Evolutionary conservation across 2,329 filamentous ascomycete genomes (phyloP), one percentile per base, ranked within the genome.

Genomic region (Paraconiothyrium brasiliense): DNA sequence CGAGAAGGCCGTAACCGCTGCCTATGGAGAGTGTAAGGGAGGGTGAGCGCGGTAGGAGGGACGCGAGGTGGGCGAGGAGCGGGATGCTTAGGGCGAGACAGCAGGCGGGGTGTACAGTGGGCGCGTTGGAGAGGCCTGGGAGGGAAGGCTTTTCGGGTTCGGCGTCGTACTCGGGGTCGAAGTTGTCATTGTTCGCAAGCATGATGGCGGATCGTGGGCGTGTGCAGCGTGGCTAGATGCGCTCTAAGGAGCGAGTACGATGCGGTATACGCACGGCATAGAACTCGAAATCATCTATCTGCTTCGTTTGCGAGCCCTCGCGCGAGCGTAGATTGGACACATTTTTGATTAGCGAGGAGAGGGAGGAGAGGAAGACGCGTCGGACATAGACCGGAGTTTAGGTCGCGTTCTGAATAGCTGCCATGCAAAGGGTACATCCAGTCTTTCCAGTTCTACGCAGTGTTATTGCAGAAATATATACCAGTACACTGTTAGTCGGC

Each of bases 1-100:
- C 85, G 16, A 87, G 76, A 8, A 86, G 76, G 27, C 85, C 85
- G 47, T 76, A 82, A 49, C 85, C 85, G 64, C 81, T 81, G 59
- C 85, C 84, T 52, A 86, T 79, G 2, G 82, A 84, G 43, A 84
- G 69, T 14, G 56, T 64, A 13, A 75, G 59, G 41, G 59, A 58
- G 4, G 72, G 71, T 4, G 57, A 46, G 2, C 57, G 47, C 3
- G 75, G 67, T 3, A 80, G 71, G 16, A 74, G 63, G 22, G 64
- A 52, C 14, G 39, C 47, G 22, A 79, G 49, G 37, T 69, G 64
- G 9, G 52, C 49, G 34, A 80, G 49, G 35, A 80, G 71, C 22
- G 68, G 63, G 32, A 43, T 56, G 55, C 77, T 79, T 22, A 80
- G 71, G 55, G 67, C 71, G 39, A 79, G 72, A 62, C 78, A 80